These are phyloP conservation scores for Babesia caballi DNA, from an alignment of 169 alveolate species.

Conservation along the genomic window DNA sequence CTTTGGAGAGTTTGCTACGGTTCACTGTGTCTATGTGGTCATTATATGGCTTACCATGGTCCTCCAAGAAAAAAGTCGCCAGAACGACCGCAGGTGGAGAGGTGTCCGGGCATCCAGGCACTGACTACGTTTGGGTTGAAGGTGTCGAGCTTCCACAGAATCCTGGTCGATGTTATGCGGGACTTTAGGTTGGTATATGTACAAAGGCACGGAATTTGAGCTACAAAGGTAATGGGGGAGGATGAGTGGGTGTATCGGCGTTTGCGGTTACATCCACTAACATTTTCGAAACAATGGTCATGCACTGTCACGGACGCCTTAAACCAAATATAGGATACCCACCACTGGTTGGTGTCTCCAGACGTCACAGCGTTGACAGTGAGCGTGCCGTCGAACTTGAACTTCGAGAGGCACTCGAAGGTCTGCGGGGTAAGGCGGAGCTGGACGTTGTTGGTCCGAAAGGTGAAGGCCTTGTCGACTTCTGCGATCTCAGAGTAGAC, in stretches of 20 bases:
- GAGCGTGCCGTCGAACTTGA: slow-evolving; percentile 44
- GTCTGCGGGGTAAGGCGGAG: slow-evolving; percentile 24
- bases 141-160: slow-evolving; percentile 42
- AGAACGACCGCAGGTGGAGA: slow-evolving; percentile 50
- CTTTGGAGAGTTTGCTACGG: slow-evolving; percentile 34
- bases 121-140: slow-evolving; percentile 18
- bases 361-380: slow-evolving; percentile 18
- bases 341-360: slow-evolving; percentile 53
- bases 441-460: slow-evolving; percentile 44
- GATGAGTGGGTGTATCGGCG: too few species aligned
- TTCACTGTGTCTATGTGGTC: neutral
- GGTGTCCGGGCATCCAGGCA: slow-evolving; percentile 42
- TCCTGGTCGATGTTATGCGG: slow-evolving; percentile 9
- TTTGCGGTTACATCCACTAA: too few species aligned
- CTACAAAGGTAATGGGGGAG: too few species aligned
- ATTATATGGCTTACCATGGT: slow-evolving; percentile 26
- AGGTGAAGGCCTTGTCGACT: slow-evolving; percentile 31
- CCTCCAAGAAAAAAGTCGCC: slow-evolving; percentile 65
- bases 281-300: too few species aligned
- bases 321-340: too few species aligned
- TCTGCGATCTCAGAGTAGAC: slow-evolving; percentile 12
- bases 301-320: too few species aligned
- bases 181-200: too few species aligned
- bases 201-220: too few species aligned
- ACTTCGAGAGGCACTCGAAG: slow-evolving; percentile 45